Evolutionary conservation across 306 rosid species (phyloP).

Genomic region (Dicorynia guianensis): DNA sequence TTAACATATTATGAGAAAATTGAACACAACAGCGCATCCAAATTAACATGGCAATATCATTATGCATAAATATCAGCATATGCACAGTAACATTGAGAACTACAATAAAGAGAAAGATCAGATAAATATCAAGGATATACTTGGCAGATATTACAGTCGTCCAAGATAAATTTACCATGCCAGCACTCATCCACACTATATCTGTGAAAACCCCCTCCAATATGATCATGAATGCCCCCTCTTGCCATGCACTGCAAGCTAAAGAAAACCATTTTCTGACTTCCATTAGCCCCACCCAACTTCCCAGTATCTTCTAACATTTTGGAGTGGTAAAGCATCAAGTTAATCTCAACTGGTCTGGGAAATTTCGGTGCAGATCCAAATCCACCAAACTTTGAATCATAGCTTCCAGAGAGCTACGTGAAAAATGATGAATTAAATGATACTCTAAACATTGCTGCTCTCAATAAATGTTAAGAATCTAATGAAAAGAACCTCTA

Average conservation of each 20-base stretch:
- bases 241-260: slow-evolving; percentile 91
- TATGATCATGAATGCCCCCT: slow-evolving; percentile 91
- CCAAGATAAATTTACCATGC: slow-evolving; percentile 77
- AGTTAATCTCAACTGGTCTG: slow-evolving; percentile 89
- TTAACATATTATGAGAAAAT: slow-evolving; percentile 30
- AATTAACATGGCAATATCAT: slow-evolving; percentile 25
- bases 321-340: slow-evolving; percentile 82
- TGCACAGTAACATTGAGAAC: slow-evolving; percentile 24
- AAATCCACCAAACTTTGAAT: slow-evolving; percentile 85
- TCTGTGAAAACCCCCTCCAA: slow-evolving; percentile 98
- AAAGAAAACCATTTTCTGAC: slow-evolving; percentile 63
- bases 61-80: slow-evolving; percentile 2
- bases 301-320: slow-evolving; percentile 72
- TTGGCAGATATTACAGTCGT: slow-evolving; percentile 24
- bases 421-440: slow-evolving; percentile 39
- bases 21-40: slow-evolving; percentile 27
- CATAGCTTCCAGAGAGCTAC: slow-evolving; percentile 83
- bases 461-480: slow-evolving; percentile 30
- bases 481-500: slow-evolving; percentile 21
- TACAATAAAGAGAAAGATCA: slow-evolving; percentile 23
- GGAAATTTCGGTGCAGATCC: slow-evolving; percentile 98
- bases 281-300: slow-evolving; percentile 55
- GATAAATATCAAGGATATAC: slow-evolving; percentile 21
- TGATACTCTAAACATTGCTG: slow-evolving; percentile 22
- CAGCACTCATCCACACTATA: slow-evolving; percentile 97